Percentiles rank a stretch among this genome's conserved stretches.
Evolutionary conservation across 1,139 yeast genomes (phyloP).

Genomic region (Pichia sp.): DNA sequence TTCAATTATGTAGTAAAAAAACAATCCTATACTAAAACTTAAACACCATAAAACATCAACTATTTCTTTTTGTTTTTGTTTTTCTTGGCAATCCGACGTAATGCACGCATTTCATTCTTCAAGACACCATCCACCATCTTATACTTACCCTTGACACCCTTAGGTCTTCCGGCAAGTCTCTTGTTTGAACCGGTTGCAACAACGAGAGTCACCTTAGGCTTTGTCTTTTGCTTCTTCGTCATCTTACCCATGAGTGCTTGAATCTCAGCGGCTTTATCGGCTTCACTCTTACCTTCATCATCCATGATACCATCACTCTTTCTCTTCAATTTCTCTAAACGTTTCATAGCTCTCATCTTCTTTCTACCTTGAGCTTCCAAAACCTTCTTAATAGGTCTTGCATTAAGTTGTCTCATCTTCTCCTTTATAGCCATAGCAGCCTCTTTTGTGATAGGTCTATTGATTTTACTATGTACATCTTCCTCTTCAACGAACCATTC

Average conservation of each 20-base stretch:
- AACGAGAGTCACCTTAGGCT: slow-evolving; percentile 82
- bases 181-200: slow-evolving; percentile 83
- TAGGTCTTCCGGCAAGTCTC: slow-evolving; percentile 92
- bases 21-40: neutral
- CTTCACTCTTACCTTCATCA: slow-evolving; percentile 78
- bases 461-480: slow-evolving; percentile 72
- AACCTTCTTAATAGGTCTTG: slow-evolving; percentile 97
- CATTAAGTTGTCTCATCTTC: slow-evolving; percentile 83
- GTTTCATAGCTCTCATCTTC: slow-evolving; percentile 85
- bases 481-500: slow-evolving; percentile 97
- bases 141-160: slow-evolving; percentile 94
- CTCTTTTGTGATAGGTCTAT: slow-evolving; percentile 92
- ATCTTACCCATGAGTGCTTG: slow-evolving; percentile 77
- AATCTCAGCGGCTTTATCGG: slow-evolving; percentile 92
- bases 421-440: slow-evolving; percentile 91
- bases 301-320: slow-evolving; percentile 90
- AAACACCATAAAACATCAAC: neutral
- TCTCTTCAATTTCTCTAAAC: slow-evolving; percentile 87
- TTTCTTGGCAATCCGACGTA: slow-evolving; percentile 84
- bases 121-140: slow-evolving; percentile 98
- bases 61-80: slow-evolving; percentile 37
- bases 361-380: slow-evolving; percentile 96
- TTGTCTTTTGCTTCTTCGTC: slow-evolving; percentile 60
- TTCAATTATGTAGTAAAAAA: slow-evolving; percentile 18
- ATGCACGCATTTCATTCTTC: slow-evolving; percentile 96